phyloP scores from a whole-genome alignment of 257 asterid species.

The Solanum paucissectum region DNA sequence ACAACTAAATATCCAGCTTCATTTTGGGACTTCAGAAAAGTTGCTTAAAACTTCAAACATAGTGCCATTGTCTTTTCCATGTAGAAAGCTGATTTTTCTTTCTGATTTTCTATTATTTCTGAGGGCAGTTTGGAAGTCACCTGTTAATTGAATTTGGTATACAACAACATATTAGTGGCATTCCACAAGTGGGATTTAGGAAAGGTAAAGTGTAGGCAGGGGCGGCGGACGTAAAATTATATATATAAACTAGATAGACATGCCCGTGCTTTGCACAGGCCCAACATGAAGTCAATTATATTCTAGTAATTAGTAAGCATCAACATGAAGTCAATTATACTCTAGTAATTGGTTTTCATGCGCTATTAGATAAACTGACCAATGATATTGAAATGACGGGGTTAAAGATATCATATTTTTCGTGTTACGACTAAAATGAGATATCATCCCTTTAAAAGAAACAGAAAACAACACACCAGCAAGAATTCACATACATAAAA shows the following conservation, averaged over 20 bases:
- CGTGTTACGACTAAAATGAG: background rate
- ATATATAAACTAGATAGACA: no score
- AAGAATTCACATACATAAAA: background rate
- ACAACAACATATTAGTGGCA: background rate
- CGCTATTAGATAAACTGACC: background rate
- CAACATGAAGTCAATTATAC: background rate
- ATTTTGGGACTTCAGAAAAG: background rate
- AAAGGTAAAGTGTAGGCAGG: background rate
- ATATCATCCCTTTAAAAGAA: background rate
- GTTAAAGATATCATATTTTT: background rate
- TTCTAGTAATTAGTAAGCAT: background rate
- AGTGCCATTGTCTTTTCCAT: background rate
- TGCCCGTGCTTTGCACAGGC: background rate
- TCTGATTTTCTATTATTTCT: background rate
- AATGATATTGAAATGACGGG: background rate
- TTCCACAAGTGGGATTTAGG: background rate
- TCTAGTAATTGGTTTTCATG: background rate
- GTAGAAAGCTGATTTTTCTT: background rate
- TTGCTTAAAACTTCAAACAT: background rate
- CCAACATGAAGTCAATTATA: background rate
- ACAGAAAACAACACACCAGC: background rate
- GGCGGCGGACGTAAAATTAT: background rate
- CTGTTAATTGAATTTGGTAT: background rate
- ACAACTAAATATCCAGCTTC: background rate
- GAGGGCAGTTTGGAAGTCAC: background rate